A percentile compares a stretch with the other conserved stretches of the same genome.
Conservation (phyloP, 352 stramenopile genomes). For the Phytopythium mirpurense region DNA sequence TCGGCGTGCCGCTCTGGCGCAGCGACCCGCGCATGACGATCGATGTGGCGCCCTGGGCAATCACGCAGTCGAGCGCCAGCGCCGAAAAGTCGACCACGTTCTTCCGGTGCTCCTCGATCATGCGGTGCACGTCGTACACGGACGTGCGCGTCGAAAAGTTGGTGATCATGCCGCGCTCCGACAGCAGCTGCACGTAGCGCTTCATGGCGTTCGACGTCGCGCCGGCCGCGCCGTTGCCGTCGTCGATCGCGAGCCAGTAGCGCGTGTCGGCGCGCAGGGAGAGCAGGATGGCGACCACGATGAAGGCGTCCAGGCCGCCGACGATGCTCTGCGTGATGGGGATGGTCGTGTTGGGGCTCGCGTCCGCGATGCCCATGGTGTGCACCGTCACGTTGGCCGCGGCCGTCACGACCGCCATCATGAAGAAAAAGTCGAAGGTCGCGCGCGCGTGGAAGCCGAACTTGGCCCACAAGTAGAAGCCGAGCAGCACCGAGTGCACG, state of each 20-base stretch:
- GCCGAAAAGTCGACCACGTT: constrained; percentile 80
- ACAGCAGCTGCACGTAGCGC: constrained; percentile 65
- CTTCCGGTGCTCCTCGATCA: constrained; percentile 83
- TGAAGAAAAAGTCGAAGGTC: constrained; percentile 84
- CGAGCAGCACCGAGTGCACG: constrained; percentile 47
- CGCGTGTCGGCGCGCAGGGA: constrained; percentile 74
- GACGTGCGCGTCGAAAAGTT: constrained; percentile 86
- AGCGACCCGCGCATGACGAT: constrained; percentile 79
- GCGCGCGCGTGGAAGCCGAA: constrained; percentile 67
- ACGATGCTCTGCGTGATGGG: constrained; percentile 50
- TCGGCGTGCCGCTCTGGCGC: constrained; percentile 37
- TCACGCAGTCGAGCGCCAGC: constrained; percentile 67
- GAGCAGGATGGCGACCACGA: constrained; percentile 65
- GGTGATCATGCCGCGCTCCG: constrained; percentile 81
- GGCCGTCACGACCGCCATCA: constrained; percentile 42
- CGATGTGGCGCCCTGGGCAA: constrained; percentile 73
- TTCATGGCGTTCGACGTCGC: constrained; percentile 54
- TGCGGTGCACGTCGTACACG: constrained; percentile 84
- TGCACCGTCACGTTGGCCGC: constrained; percentile 42
- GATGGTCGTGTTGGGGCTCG: constrained; percentile 16
- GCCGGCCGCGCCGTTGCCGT: constrained; percentile 30
- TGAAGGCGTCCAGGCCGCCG: constrained; percentile 46
- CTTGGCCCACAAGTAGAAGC: constrained; percentile 80
- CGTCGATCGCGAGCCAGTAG: constrained; percentile 82
- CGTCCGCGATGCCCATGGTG: constrained; percentile 33